Base-by-base conservation (phyloP, 371 early-diverging fungal species). In the Thermomucor indicae-seudaticae region DNA sequence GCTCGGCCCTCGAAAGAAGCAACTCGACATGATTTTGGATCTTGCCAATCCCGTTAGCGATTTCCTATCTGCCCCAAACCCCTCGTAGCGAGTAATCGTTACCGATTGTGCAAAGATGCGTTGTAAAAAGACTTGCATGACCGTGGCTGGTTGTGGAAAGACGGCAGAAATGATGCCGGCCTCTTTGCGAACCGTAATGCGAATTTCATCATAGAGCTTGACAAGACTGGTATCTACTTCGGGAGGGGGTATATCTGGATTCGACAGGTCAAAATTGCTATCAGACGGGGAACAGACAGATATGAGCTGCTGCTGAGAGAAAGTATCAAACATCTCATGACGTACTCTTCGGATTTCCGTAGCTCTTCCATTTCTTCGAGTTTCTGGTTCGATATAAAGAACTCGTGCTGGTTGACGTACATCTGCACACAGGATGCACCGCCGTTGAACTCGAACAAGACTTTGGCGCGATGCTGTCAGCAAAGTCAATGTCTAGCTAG, bases 401-500 rank as follows among this genome's bases (percentile, higher is more conserved):
- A 95, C 49, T 91, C 91, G 57, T 97, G 96, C 62, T 96, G 98
- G 70, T 94, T 95, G 29, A 98, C 89, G 57, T 95, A 98, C 6
- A 84, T 88, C 55, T 93, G 93, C 12, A 96, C 85, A 57, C 93
- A 93, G 0, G 95, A 95, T 40, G 85, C 79, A 23, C 98, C 97
- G 22, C 98, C 97, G 56, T 98, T 98, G 71, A 96, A 94, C 44
- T 95, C 94, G 43, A 85, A 78, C 44, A 98, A 69, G 2, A 91
- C 85, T 52, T 83, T 83, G 25, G 96, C 93, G 53, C 85, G 88
- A 35, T 84, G 81, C 92, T 91, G 45, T 41, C 27, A 23, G 41
- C 4, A 43, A 28, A 5, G 10, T 41, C n/a, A 27, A 20, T 16
- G 20, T 4, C 14, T 27, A n/a, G 31, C 6, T 2, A 1, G 35